These are phyloP conservation scores for Pisolithus marmoratus DNA, from an alignment of 768 basidiomycete genomes.

Conservation along the genomic window DNA sequence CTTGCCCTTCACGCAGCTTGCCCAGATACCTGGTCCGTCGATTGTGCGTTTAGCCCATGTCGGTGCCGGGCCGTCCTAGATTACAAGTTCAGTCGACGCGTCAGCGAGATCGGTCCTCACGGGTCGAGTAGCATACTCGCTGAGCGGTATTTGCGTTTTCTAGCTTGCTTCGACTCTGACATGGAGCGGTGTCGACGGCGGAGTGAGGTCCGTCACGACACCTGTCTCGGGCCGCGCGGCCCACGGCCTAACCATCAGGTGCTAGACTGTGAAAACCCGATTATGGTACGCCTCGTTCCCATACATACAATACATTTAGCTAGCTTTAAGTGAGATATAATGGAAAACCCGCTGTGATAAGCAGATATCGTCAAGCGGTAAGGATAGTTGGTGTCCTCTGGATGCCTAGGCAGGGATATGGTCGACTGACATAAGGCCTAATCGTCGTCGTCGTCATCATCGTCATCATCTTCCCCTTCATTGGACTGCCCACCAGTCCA, in stretches of 20 bases:
- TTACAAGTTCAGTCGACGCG: background rate
- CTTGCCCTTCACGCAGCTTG: constrained; percentile 79
- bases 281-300: constrained; percentile 4
- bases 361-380: constrained; percentile 1
- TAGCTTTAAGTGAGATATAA: constrained; percentile 26
- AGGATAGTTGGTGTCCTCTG: no score
- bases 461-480: constrained; percentile 40
- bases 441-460: constrained; percentile 45
- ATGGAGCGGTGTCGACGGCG: constrained; percentile 3
- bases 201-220: no score
- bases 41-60: constrained; percentile 60
- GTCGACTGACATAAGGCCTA: constrained; percentile 6
- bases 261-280: constrained; percentile 17
- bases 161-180: constrained; percentile 17
- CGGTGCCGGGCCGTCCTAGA: constrained; percentile 56
- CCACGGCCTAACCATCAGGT: no score
- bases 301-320: constrained; percentile 2
- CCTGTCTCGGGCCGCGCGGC: no score
- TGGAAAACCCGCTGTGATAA: constrained; percentile 5
- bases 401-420: background rate
- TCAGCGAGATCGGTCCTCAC: constrained; percentile 1
- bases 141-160: constrained; percentile 48
- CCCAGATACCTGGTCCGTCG: constrained; percentile 84
- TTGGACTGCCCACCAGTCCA: constrained; percentile 73
- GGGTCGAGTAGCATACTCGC: constrained; percentile 27